Percentiles rank a stretch among this genome's conserved stretches.
These are phyloP conservation scores for Begonia fuchsioides DNA, from an alignment of 306 rosid genomes.

Conservation along the genomic window DNA sequence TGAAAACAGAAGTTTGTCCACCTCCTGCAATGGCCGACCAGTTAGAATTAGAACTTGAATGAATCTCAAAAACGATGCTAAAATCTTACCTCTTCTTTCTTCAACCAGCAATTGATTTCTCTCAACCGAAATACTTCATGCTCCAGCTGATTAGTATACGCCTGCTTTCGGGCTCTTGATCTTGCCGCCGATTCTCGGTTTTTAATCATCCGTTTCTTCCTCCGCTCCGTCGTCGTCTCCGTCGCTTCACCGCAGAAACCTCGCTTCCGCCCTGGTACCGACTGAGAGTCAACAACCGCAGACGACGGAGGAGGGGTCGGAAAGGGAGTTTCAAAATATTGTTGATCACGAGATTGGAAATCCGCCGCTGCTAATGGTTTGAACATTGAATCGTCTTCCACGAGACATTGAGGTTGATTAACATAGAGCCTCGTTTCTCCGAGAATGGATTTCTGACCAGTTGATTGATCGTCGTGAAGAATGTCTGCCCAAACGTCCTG, in stretches of 20 bases:
- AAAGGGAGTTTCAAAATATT: no score
- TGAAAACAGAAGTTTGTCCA: no score
- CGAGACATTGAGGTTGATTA: no score
- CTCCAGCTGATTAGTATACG: slow-evolving; percentile 30
- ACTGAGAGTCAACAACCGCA: no score
- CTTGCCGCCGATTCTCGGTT: slow-evolving; percentile 60
- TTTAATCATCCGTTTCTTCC: slow-evolving; percentile 52
- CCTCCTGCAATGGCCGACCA: no score
- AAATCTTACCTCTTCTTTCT: slow-evolving; percentile 22
- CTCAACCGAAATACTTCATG: slow-evolving; percentile 13
- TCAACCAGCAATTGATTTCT: slow-evolving; percentile 20
- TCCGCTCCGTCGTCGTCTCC: slow-evolving; percentile 29
- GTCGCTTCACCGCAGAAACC: slow-evolving; percentile 13
- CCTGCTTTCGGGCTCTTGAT: slow-evolving; percentile 62
- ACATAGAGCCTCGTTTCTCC: neutral
- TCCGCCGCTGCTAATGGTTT: no score
- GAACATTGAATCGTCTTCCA: no score
- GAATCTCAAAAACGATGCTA: no score
- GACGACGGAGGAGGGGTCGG: no score
- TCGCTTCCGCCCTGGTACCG: slow-evolving; percentile 8
- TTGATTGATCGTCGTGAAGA: neutral
- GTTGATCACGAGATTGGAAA: no score
- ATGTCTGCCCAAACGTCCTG: neutral
- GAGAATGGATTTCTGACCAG: neutral
- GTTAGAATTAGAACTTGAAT: no score